Base-by-base conservation (phyloP, 371 early-diverging fungal species). In the Mortierella sp. region DNA sequence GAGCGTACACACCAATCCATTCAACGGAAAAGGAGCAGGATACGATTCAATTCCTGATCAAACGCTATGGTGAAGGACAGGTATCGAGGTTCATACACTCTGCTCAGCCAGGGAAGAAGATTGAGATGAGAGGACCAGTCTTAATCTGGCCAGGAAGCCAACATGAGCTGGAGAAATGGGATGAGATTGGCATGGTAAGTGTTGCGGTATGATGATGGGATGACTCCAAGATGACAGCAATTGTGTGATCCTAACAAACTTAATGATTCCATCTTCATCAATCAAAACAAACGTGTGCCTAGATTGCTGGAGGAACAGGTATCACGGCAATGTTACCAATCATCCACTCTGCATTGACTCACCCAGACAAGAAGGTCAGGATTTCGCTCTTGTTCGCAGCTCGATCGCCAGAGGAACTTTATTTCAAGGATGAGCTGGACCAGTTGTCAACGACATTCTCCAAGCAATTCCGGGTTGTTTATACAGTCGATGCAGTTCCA, bases 301-400 rank as follows among this genome's bases (percentile, higher is more conserved):
- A 76, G 78, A 63, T 76, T 30, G 78, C 78, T 19, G 78, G 78
- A 66, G 78, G 78, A 38, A 76, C 78, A 19, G 78, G 78, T 12
- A 66, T 76, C 34, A 76, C 78, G 6, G 78, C 70, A 23, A 41
- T 76, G 6, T 21, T 76, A 50, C 78, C 78, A 9, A 69, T 76
- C 45, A 76, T 76, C 26, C 71, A 70, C 49, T 54, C 78, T 12
- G 78, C 62, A 24, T 50, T 76, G 45, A 62, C 66, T 2, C 41
- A 66, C 28, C 55, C 62, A 0, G 45, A 30, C 55, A 76, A 76
- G 47, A 65, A 70, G 53, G 55, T 62, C 59, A 69, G 62, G 34
- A 48, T 76, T 39, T 70, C 78, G 31, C 60, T 76, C 19, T 26
- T 76, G 47, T 69, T 76, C 38, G 78, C 78, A 3, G 65, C 78